Conservation (phyloP, 139 green algal species). For the Zygnema cylindricum region DNA sequence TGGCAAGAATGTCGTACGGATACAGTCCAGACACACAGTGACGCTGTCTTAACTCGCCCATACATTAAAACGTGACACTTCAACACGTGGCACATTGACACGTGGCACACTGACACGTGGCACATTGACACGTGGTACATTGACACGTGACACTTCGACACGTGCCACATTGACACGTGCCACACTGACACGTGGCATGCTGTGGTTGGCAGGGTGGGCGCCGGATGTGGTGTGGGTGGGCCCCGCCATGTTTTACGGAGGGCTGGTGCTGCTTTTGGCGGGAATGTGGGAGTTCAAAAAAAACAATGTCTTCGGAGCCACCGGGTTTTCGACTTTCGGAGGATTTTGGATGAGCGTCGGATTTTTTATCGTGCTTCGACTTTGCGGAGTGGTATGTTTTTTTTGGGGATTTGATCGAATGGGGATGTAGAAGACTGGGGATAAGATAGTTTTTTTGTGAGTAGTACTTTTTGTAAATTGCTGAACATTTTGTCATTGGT, state of each 20-base stretch:
- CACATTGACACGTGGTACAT: too few species aligned
- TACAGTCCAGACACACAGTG: background rate
- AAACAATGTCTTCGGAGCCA: constrained; percentile 55
- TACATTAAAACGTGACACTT: constrained; percentile 6
- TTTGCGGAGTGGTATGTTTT: too few species aligned
- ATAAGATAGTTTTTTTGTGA: too few species aligned
- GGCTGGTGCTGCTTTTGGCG: constrained; percentile 47
- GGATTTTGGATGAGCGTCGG: too few species aligned
- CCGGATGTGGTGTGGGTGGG: constrained; percentile 35
- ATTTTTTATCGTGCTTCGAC: too few species aligned
- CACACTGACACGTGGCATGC: background rate
- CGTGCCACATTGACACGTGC: background rate
- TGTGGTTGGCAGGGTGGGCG: constrained; percentile 40
- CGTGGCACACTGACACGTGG: too few species aligned
- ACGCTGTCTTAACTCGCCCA: background rate
- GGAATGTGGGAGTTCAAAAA: constrained; percentile 58
- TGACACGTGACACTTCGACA: background rate
- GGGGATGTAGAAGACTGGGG: too few species aligned
- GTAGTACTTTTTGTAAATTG: too few species aligned
- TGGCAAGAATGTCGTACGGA: too few species aligned
- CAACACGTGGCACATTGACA: too few species aligned
- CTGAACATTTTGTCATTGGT: too few species aligned
- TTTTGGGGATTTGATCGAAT: too few species aligned
- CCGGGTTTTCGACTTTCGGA: constrained; percentile 49
- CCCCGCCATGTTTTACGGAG: constrained; percentile 58